A percentile compares a stretch with the other conserved stretches of the same genome.
Conservation (phyloP, 257 asterid genomes). For the Fraxinus pennsylvanica region DNA sequence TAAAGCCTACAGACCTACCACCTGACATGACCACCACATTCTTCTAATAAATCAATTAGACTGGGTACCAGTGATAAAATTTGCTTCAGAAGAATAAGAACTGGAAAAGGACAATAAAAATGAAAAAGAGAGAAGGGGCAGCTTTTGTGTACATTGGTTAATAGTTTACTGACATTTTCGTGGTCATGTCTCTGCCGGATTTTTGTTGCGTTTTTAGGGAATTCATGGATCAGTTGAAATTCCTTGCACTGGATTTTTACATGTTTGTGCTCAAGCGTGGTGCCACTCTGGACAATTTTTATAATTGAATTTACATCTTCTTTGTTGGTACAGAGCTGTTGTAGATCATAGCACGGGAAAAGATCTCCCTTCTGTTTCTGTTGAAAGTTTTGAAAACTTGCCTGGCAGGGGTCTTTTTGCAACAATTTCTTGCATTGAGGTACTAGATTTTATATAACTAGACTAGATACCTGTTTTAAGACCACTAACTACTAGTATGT, state of each 20-base stretch:
- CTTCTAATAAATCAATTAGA: background rate
- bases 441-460: constrained; percentile 33
- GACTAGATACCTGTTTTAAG: constrained; percentile 3
- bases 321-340: constrained; percentile 73
- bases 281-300: background rate
- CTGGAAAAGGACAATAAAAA: background rate
- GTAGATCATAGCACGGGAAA: constrained; percentile 91
- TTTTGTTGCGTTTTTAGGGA: background rate
- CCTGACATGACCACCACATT: background rate
- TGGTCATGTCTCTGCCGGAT: background rate
- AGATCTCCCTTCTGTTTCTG: constrained; percentile 89
- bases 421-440: constrained; percentile 82
- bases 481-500: constrained; percentile 10
- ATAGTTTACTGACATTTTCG: background rate
- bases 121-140: background rate
- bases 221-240: background rate
- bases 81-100: background rate
- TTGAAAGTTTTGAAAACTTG: constrained; percentile 84
- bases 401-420: constrained; percentile 97
- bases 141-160: background rate
- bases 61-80: background rate
- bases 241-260: background rate
- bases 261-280: constrained; percentile 6
- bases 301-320: constrained; percentile 19
- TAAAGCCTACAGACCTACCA: background rate